Evolutionary conservation across 2,329 filamentous ascomycete genomes (phyloP), one percentile per base, ranked within the genome.

Genomic region (Penicillium decumbens): DNA sequence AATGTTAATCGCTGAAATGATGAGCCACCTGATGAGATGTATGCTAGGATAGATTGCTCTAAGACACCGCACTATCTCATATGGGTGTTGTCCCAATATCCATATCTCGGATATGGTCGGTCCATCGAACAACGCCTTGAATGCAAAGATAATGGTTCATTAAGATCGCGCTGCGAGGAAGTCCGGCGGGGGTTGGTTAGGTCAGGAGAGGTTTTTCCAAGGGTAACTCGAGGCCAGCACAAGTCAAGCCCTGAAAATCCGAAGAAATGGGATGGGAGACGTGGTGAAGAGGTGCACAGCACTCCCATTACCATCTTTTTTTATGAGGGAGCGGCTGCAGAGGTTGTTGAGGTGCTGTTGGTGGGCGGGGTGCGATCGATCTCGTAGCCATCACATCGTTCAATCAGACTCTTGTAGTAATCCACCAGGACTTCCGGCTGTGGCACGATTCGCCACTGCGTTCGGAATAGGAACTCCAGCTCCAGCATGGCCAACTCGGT

Each of bases 371-470:
- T 40, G 40, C 62, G 60, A 37, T 79, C 75, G 32, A 86, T 74
- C 45, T 74, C 72, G 61, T 81, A 86, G 33, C 80, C 80, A 20
- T 79, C 76, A 47, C 77, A 81, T 57, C 83, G 72, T 50, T 83
- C 88, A 28, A 97, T 87, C 29, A 98, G 74, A 43, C 89, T 92
- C 53, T 83, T 82, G 69, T 97, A 98, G 67, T 98, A 98, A 49
- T 95, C 90, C 24, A 90, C 89, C 38, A 98, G 76, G 2, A 95
- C 87, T 67, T 97, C 93, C 1, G 93, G 91, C 63, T 95, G 90
- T 4, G 93, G 93, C 3, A 98, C 91, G 58, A 98, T 98, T 63
- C 87, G 88, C 92, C 93, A 98, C 64, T 96, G 89, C 25, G 98
- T 87, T 45, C 89, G 80, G 65, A 91, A 89, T 28, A 98, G 75